These are phyloP conservation scores for Exophiala sp. DNA, from an alignment of 2,329 filamentous ascomycete species.

Conservation along the genomic window DNA sequence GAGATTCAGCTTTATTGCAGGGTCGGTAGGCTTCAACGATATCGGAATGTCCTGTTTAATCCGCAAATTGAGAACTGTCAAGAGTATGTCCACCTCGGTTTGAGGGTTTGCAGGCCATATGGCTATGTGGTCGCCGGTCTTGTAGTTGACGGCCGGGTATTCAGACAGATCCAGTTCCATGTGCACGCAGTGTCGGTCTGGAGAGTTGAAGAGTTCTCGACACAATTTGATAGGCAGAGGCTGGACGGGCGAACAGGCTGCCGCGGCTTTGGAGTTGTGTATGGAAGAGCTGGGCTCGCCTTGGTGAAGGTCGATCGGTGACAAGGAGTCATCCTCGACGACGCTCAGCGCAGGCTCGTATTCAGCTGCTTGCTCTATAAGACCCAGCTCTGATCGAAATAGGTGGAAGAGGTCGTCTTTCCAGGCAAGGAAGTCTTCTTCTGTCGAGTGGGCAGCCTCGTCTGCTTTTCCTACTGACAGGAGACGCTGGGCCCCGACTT, in stretches of 20 bases:
- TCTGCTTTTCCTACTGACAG: slow-evolving; percentile 84
- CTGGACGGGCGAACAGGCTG: slow-evolving; percentile 70
- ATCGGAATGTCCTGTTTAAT: slow-evolving; percentile 27
- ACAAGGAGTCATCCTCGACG: slow-evolving; percentile 42
- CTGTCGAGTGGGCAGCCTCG: slow-evolving; percentile 90
- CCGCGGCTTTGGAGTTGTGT: slow-evolving; percentile 67
- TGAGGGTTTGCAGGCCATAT: slow-evolving; percentile 42
- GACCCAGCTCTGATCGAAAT: slow-evolving; percentile 69
- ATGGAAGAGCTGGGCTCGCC: slow-evolving; percentile 41
- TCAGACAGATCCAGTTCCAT: slow-evolving; percentile 39
- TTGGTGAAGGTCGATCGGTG: slow-evolving; percentile 27
- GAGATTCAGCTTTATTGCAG: slow-evolving; percentile 40
- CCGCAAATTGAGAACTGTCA: slow-evolving; percentile 31
- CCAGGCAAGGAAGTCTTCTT: slow-evolving; percentile 94
- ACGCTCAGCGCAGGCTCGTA: slow-evolving; percentile 84
- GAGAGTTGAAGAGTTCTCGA: slow-evolving; percentile 73
- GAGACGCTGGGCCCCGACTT: slow-evolving; percentile 71
- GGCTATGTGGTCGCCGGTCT: slow-evolving; percentile 42
- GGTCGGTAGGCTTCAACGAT: slow-evolving; percentile 19
- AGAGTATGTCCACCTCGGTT: slow-evolving; percentile 34
- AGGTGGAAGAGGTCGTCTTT: slow-evolving; percentile 91
- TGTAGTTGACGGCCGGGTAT: slow-evolving; percentile 42
- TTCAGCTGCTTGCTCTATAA: slow-evolving; percentile 83
- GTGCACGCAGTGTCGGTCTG: slow-evolving; percentile 50
- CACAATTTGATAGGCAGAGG: slow-evolving; percentile 81